Evolutionary conservation across 2,329 filamentous ascomycete genomes (phyloP).

Genomic region (Calonectria hongkongensis): DNA sequence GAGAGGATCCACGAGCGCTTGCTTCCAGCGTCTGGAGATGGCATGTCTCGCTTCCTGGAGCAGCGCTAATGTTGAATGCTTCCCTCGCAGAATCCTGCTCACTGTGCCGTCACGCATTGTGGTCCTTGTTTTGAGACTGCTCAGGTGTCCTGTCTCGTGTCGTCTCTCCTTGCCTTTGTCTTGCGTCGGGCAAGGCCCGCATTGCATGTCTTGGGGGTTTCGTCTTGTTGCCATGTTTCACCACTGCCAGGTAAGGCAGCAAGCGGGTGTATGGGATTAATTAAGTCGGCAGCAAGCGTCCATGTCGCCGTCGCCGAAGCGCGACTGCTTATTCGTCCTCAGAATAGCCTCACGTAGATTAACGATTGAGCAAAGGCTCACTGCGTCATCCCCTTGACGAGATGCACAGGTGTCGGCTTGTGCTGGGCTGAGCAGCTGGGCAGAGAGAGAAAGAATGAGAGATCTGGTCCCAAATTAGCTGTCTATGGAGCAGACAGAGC

Average conservation of each 20-base stretch:
- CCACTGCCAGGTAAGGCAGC: slow-evolving; percentile 1
- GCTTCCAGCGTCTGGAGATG: slow-evolving; percentile 29
- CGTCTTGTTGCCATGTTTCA: slow-evolving; percentile 35
- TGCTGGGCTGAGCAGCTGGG: not conserved
- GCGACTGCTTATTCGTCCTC: slow-evolving; percentile 33
- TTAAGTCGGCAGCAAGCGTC: slow-evolving; percentile 8
- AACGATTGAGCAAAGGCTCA: slow-evolving; percentile 6
- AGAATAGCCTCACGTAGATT: slow-evolving; percentile 40
- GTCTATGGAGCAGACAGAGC: not conserved
- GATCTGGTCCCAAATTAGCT: slow-evolving; percentile 1
- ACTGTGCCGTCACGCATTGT: slow-evolving; percentile 31
- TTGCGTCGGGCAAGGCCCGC: slow-evolving; percentile 16
- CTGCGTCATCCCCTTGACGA: slow-evolving; percentile 9
- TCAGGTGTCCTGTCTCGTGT: slow-evolving; percentile 8
- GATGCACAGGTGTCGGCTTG: not conserved
- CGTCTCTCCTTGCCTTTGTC: slow-evolving; percentile 25
- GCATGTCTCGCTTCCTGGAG: slow-evolving; percentile 34
- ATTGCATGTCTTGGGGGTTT: slow-evolving; percentile 33
- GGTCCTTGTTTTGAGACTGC: slow-evolving; percentile 19
- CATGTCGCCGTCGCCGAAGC: slow-evolving; percentile 5
- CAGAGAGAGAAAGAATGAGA: too few species aligned
- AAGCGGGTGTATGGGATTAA: slow-evolving; percentile 9
- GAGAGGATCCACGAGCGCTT: slow-evolving; percentile 6
- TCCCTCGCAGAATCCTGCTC: slow-evolving; percentile 31
- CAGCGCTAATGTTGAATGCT: slow-evolving; percentile 23